A percentile compares a stretch with the other conserved stretches of the same genome.
Evolutionary conservation across 768 basidiomycete genomes (phyloP).

Genomic region (Sutorius australiensis): DNA sequence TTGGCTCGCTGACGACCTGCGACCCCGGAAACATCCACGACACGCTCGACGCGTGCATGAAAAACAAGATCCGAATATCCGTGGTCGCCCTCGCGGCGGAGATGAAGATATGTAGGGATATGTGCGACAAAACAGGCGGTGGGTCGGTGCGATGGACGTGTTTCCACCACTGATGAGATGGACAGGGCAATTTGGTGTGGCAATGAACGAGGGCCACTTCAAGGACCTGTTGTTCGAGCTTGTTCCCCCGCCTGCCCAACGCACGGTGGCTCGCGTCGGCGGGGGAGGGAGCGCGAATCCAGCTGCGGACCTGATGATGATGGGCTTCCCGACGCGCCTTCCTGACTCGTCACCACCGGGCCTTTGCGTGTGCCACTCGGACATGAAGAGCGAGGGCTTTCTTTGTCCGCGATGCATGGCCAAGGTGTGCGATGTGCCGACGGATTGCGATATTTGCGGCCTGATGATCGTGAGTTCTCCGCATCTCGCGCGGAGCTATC

Average conservation of each 20-base stretch:
- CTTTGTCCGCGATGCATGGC: constrained; percentile 91
- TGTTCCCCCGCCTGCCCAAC: constrained; percentile 90
- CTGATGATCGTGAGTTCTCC: constrained; percentile 98
- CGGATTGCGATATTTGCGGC: constrained; percentile 95
- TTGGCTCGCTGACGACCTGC: constrained; percentile 93
- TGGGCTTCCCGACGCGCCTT: constrained; percentile 95
- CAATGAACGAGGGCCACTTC: constrained; percentile 95
- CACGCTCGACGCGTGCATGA: constrained; percentile 80
- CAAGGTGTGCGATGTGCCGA: constrained; percentile 96
- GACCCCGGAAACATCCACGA: constrained; percentile 97
- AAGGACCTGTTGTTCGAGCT: constrained; percentile 94
- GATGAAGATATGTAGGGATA: constrained; percentile 94
- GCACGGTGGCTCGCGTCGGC: constrained; percentile 45
- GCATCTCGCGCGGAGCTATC: constrained; percentile 93
- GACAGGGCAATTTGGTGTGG: constrained; percentile 88
- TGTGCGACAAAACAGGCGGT: constrained; percentile 93
- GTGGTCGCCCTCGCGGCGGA: constrained; percentile 95
- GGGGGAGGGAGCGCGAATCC: constrained; percentile 50
- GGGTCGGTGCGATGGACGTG: not conserved
- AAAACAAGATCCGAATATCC: constrained; percentile 83
- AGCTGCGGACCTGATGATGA: constrained; percentile 93
- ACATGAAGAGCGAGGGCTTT: constrained; percentile 90
- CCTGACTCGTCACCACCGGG: constrained; percentile 79
- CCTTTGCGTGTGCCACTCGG: constrained; percentile 91
- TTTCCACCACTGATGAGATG: constrained; percentile 14